Evolutionary conservation across 306 rosid genomes (phyloP).

Genomic region (Chamaecrista fasciculata): DNA sequence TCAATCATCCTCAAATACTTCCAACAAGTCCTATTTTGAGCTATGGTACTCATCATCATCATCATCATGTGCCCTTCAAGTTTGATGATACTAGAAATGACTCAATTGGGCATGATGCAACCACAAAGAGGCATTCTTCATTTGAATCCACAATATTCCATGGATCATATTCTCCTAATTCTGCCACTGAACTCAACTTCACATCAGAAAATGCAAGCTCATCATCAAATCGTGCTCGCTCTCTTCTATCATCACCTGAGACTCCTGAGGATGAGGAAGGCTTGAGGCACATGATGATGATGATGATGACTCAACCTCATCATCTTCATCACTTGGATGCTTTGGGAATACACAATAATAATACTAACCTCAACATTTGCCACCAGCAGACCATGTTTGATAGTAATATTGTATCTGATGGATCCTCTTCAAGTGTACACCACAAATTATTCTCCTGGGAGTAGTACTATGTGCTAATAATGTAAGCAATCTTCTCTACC

Average conservation of each 20-base stretch:
- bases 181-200: constrained; percentile 28
- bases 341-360: constrained; percentile 27
- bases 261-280: constrained; percentile 39
- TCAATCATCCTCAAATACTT: constrained; percentile 30
- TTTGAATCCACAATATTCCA: constrained; percentile 17
- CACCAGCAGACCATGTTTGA: too few species aligned
- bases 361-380: constrained; percentile 24
- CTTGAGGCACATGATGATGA: constrained; percentile 33
- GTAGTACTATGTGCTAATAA: too few species aligned
- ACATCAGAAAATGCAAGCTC: constrained; percentile 26
- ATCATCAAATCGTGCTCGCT: constrained; percentile 54
- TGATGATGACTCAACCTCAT: too few species aligned
- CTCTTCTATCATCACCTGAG: constrained; percentile 62
- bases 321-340: constrained; percentile 22
- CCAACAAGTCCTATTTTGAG: constrained; percentile 28
- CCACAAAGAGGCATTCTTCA: too few species aligned
- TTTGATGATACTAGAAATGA: constrained; percentile 22
- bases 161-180: not conserved
- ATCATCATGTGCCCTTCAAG: not conserved
- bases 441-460: constrained; percentile 24
- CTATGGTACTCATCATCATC: too few species aligned
- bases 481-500: too few species aligned
- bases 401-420: constrained; percentile 33
- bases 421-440: constrained; percentile 31
- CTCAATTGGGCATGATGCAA: too few species aligned